These are phyloP conservation scores for Primulina eburnea DNA, from an alignment of 257 asterid species.

Conservation along the genomic window DNA sequence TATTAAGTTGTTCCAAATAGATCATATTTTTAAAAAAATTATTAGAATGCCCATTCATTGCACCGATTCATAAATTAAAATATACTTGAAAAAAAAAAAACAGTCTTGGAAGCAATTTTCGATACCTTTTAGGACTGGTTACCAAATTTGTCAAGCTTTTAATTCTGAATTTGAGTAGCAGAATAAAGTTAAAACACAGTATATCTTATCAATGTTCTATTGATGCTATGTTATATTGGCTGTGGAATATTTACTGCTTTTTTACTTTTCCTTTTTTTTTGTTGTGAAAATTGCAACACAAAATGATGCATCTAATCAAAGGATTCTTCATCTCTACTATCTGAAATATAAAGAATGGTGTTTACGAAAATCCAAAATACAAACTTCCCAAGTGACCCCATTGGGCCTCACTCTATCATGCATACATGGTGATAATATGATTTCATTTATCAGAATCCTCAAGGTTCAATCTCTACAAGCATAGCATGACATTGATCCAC, in stretches of 20 bases:
- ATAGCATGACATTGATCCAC: not conserved
- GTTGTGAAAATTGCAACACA: no score
- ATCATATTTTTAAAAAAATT: not conserved
- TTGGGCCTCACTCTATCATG: not conserved
- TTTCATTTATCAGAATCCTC: not conserved
- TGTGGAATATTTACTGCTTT: no score
- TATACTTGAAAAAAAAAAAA: not conserved
- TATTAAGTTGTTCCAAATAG: not conserved
- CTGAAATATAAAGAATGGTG: not conserved
- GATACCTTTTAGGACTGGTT: not conserved
- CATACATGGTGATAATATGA: no score
- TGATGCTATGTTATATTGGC: conserved; percentile 3
- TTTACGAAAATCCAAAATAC: conserved; percentile 10
- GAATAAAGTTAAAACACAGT: conserved; percentile 11
- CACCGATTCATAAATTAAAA: not conserved
- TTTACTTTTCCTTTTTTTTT: no score
- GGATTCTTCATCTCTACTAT: no score
- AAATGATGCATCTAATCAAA: no score
- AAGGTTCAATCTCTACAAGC: not conserved
- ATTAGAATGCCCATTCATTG: not conserved
- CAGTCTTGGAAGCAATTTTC: not conserved
- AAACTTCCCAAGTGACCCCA: not conserved
- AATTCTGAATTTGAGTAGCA: not conserved
- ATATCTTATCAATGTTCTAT: not conserved
- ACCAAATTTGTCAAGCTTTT: conserved; percentile 1